Percentiles rank a stretch among this genome's conserved stretches.
Evolutionary conservation across 441 rosid genomes (phyloP).

Genomic region (Pelargonium australe): DNA sequence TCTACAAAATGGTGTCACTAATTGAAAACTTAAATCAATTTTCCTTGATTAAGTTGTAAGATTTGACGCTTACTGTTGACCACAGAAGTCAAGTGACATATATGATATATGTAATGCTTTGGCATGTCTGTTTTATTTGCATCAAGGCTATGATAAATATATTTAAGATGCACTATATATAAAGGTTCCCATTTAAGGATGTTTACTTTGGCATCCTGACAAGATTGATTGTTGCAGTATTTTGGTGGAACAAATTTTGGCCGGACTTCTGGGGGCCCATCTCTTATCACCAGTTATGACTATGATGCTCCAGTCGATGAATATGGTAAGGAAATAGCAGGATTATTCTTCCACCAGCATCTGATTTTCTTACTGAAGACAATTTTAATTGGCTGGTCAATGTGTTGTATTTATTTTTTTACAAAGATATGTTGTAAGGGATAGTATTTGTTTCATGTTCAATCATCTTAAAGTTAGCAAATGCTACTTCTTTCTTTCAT

Average conservation of each 20-base stretch:
- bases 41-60: not conserved
- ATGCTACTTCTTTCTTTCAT: not conserved
- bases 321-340: slow-evolving; percentile 83
- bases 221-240: slow-evolving; percentile 25
- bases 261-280: slow-evolving; percentile 53
- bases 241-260: slow-evolving; percentile 89
- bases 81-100: not conserved
- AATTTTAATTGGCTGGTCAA: not conserved
- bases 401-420: not conserved
- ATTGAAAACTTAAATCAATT: not conserved
- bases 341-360: too few relatives aligned
- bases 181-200: not conserved
- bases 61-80: not conserved
- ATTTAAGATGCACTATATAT: not conserved
- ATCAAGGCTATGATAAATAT: not conserved
- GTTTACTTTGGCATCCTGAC: not conserved
- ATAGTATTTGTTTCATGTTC: not conserved
- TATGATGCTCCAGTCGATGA: slow-evolving; percentile 29
- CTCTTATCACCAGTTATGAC: slow-evolving; percentile 65
- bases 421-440: not conserved
- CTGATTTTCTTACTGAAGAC: not conserved
- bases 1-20: too few relatives aligned
- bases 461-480: not conserved
- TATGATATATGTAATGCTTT: not conserved
- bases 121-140: not conserved